Percentiles rank a stretch among this genome's conserved stretches.
Conservation (phyloP, 2,329 filamentous ascomycete genomes). For the Colletotrichum orbiculare region DNA sequence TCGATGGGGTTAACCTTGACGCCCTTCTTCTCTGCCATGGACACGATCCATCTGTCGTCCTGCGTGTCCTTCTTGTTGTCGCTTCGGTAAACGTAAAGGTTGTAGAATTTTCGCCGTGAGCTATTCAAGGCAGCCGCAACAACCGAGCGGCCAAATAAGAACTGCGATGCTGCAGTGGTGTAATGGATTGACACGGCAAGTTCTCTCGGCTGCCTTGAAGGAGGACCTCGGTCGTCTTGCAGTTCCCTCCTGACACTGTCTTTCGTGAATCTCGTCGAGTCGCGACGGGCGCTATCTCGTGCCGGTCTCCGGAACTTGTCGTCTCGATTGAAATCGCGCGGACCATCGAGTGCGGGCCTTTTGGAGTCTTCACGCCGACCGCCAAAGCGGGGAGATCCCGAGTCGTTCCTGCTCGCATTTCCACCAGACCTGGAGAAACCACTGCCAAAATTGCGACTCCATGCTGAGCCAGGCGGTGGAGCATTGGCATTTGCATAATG, state of each 20-base stretch:
- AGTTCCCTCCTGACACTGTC: slow-evolving; percentile 17
- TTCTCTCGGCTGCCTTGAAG: slow-evolving; percentile 11
- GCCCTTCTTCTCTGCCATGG: slow-evolving; percentile 58
- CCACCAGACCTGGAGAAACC: neutral
- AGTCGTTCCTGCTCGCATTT: neutral
- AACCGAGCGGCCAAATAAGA: slow-evolving; percentile 86
- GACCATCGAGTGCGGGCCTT: neutral
- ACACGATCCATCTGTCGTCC: slow-evolving; percentile 57
- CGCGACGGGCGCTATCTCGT: neutral
- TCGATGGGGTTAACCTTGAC: slow-evolving; percentile 69
- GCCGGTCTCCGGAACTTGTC: neutral
- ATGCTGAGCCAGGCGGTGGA: slow-evolving; percentile 11
- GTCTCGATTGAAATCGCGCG: neutral
- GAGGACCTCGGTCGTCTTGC: neutral
- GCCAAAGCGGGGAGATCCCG: neutral
- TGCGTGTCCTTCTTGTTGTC: slow-evolving; percentile 62
- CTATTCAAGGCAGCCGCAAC: slow-evolving; percentile 81
- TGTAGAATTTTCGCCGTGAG: slow-evolving; percentile 79
- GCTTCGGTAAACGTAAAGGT: slow-evolving; percentile 79
- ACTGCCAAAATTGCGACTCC: slow-evolving; percentile 6
- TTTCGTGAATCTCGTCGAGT: slow-evolving; percentile 12
- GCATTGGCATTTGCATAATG: neutral
- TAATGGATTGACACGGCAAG: slow-evolving; percentile 54
- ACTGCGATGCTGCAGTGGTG: slow-evolving; percentile 89
- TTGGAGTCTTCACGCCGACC: neutral